Percentiles rank a stretch among this genome's conserved stretches.
These are phyloP conservation scores for Phytophthora kernoviae DNA, from an alignment of 352 stramenopile genomes.

Conservation along the genomic window DNA sequence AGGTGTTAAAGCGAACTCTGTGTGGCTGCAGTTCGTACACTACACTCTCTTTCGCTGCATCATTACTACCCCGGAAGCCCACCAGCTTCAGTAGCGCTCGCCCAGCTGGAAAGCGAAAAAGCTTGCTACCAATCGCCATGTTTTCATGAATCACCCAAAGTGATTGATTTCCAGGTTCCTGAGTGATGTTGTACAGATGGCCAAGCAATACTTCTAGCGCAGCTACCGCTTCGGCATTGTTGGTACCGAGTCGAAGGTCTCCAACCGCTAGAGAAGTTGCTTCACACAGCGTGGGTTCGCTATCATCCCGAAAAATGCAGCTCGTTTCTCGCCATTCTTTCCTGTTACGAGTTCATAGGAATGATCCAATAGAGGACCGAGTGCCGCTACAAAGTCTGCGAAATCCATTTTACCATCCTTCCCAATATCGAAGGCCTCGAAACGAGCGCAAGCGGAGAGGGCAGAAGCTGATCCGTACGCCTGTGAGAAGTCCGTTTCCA, in stretches of 20 bases:
- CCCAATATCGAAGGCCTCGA: constrained; percentile 61
- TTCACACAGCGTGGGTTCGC: constrained; percentile 45
- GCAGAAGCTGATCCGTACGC: constrained; percentile 13
- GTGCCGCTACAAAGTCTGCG: constrained; percentile 56
- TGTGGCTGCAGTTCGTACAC: constrained; percentile 40
- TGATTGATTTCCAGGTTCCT: constrained; percentile 44
- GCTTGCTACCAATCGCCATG: constrained; percentile 23
- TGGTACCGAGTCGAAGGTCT: constrained; percentile 37
- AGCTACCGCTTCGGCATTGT: constrained; percentile 14
- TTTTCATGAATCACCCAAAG: constrained; percentile 39
- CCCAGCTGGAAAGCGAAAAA: constrained; percentile 27
- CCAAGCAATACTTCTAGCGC: constrained; percentile 38
- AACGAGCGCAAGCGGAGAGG: constrained; percentile 37
- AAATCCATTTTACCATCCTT: constrained; percentile 57
- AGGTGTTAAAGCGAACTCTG: constrained; percentile 51
- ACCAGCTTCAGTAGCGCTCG: constrained; percentile 41
- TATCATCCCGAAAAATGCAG: background rate
- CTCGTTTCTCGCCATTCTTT: constrained; percentile 5
- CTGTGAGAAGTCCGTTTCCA: constrained; percentile 34
- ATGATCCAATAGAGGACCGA: constrained; percentile 62
- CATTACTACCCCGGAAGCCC: constrained; percentile 34
- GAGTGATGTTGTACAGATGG: constrained; percentile 36
- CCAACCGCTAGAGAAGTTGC: constrained; percentile 45
- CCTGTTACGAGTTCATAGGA: constrained; percentile 35
- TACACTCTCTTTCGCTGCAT: background rate